Evolutionary conservation across 2,329 filamentous ascomycete genomes (phyloP).

Genomic region (Fusarium zealandicum): DNA sequence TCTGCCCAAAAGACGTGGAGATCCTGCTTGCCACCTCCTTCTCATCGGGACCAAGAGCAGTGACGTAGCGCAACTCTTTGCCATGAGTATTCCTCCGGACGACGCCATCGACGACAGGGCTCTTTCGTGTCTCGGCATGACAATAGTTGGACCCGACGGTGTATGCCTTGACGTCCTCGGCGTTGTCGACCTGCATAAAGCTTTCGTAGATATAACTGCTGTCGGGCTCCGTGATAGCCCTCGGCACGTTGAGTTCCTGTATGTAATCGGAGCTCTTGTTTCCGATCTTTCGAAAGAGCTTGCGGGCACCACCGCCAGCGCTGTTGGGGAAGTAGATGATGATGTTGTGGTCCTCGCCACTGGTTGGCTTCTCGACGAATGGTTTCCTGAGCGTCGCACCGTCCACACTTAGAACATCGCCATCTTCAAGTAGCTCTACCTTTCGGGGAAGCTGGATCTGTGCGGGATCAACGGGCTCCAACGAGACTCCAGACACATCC

Average conservation of each 20-base stretch:
- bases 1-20: slow-evolving; percentile 88
- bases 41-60: slow-evolving; percentile 80
- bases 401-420: slow-evolving; percentile 87
- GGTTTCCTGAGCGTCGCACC: slow-evolving; percentile 84
- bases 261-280: slow-evolving; percentile 99
- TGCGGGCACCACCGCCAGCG: slow-evolving; percentile 85
- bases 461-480: slow-evolving; percentile 73
- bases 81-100: slow-evolving; percentile 96
- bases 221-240: slow-evolving; percentile 79
- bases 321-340: slow-evolving; percentile 95
- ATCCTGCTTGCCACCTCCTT: slow-evolving; percentile 88
- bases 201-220: slow-evolving; percentile 97
- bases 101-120: slow-evolving; percentile 93
- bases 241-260: slow-evolving; percentile 74
- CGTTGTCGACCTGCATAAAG: slow-evolving; percentile 95
- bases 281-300: slow-evolving; percentile 94
- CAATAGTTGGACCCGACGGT: slow-evolving; percentile 93
- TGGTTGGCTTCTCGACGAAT: slow-evolving; percentile 98
- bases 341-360: slow-evolving; percentile 98
- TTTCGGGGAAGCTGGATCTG: slow-evolving; percentile 70
- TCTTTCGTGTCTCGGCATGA: slow-evolving; percentile 96
- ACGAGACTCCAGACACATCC: slow-evolving; percentile 77
- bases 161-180: slow-evolving; percentile 98
- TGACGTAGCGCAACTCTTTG: slow-evolving; percentile 96
- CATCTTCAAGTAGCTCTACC: slow-evolving; percentile 88